A percentile compares a stretch with the other conserved stretches of the same genome.
Evolutionary conservation across 179 eudicot species (phyloP).

Genomic region (Actinidia polygama): DNA sequence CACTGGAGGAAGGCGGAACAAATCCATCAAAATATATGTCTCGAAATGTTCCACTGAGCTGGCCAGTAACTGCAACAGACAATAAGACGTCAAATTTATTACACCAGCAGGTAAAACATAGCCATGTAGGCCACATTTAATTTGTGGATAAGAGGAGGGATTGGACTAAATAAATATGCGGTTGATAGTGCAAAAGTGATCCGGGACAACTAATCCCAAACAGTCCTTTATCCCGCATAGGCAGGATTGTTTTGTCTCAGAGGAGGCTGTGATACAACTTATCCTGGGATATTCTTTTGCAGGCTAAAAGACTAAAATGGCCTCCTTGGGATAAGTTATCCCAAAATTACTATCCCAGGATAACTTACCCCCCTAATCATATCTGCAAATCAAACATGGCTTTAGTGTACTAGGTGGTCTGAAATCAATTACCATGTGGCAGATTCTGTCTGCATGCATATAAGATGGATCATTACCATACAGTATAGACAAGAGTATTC

Average conservation of each 20-base stretch:
- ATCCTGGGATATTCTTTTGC: too few relatives aligned
- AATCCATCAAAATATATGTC: conserved; percentile 91
- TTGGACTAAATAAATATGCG: too few relatives aligned
- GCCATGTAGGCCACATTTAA: neutral
- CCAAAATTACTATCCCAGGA: too few relatives aligned
- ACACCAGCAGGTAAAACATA: neutral
- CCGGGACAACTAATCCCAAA: too few relatives aligned
- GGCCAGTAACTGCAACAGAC: conserved; percentile 50
- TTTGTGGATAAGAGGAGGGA: too few relatives aligned
- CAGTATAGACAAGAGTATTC: neutral
- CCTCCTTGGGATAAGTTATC: too few relatives aligned
- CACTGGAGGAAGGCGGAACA: conserved; percentile 74
- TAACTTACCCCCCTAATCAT: too few relatives aligned
- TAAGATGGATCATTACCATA: neutral
- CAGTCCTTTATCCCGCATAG: too few relatives aligned
- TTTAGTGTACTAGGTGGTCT: neutral
- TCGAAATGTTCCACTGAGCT: conserved; percentile 51
- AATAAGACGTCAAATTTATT: conserved; percentile 6
- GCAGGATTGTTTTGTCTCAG: too few relatives aligned
- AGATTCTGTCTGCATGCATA: neutral
- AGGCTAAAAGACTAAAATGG: too few relatives aligned
- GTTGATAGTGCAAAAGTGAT: too few relatives aligned
- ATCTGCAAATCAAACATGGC: neutral
- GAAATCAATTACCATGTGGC: neutral
- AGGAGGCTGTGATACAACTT: too few relatives aligned